Conservation (phyloP, 768 basidiomycete genomes). For the Kwoniella europaea region DNA sequence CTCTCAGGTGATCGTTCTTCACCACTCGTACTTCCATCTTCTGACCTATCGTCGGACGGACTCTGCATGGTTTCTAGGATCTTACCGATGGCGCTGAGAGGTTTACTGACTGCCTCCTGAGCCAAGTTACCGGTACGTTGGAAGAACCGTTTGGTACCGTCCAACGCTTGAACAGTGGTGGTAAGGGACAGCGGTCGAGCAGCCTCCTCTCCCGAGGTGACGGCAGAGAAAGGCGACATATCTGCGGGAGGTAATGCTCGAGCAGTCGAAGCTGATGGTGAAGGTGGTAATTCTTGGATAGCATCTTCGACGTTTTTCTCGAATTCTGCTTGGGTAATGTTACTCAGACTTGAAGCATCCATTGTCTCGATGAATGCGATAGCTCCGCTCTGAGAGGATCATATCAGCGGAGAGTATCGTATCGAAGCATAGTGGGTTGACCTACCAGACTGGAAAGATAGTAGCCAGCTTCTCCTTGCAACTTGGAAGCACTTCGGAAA, state of each 20-base stretch:
- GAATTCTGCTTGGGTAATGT: conserved; percentile 91
- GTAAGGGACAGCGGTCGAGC: conserved; percentile 75
- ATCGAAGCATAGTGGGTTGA: not conserved
- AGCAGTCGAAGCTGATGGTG: conserved; percentile 73
- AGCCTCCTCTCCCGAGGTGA: conserved; percentile 75
- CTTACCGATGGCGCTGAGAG: conserved; percentile 82
- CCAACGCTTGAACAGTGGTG: conserved; percentile 65
- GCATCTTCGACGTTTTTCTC: conserved; percentile 74
- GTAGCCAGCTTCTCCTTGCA: conserved; percentile 95
- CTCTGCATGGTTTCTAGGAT: conserved; percentile 86
- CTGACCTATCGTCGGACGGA: conserved; percentile 68
- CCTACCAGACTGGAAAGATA: conserved; percentile 89
- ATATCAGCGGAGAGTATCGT: not conserved
- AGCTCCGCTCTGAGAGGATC: conserved; percentile 76
- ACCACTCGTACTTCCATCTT: conserved; percentile 21
- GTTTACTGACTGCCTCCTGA: conserved; percentile 74
- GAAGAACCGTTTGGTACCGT: conserved; percentile 74
- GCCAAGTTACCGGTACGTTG: conserved; percentile 80
- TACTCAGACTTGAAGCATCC: conserved; percentile 93
- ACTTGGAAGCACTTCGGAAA: conserved; percentile 83
- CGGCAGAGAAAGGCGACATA: conserved; percentile 49
- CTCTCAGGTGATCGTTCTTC: conserved; percentile 10
- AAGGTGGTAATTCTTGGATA: conserved; percentile 70
- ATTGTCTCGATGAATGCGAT: conserved; percentile 98
- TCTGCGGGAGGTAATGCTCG: conserved; percentile 51